Evolutionary conservation across 2,329 filamentous ascomycete genomes (phyloP), one percentile per base, ranked within the genome.

Genomic region (Epichloe baconii): DNA sequence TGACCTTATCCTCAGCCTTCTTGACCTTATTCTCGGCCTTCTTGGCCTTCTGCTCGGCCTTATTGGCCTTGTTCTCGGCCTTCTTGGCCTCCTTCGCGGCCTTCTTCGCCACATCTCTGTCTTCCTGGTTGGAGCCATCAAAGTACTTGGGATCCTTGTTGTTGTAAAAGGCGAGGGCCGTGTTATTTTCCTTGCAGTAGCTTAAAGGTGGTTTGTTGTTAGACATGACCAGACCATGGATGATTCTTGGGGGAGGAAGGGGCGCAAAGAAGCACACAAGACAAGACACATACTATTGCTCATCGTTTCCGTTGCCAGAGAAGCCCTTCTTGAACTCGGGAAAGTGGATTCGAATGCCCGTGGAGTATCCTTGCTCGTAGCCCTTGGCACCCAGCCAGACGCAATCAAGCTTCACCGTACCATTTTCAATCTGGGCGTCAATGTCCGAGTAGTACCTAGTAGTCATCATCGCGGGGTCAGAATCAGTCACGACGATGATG

Each of bases 391-490:
- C 51, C 21, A 52, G 15, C 51, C 51, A 52, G 19, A 37, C 47
- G 31, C 51, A 52, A 47, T 41, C 10, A 21, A 52, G 43, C 14
- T 47, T 49, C 17, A 46, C 6, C 3, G 51, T 35, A 11, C 31
- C 42, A 15, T 52, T 52, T 3, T 12, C 1, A 6, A 5, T 1
- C 19, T 49, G 26, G 5, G 43, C 51, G 19, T 49, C 47, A 42
- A 49, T 38, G 26, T 45, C 51, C 6, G 51, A 52, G 31, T 49
- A 52, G 43, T 49, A 49, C 51, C 51, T 52, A 8, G n/a, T 23
- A n/a, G 26, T 23, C 19, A 21, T 26, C 26, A 21, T 31, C 5
- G 6, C 14, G 8, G 8, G 10, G 26, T 31, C 26, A 31, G 8
- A 31, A 31, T 3, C 26, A 21, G 8, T 31, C 26, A 11, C 26